Percentiles rank a stretch among this genome's conserved stretches.
Conservation (phyloP, 1,284 basidiomycete species). For the Vanrija pseudolonga region DNA sequence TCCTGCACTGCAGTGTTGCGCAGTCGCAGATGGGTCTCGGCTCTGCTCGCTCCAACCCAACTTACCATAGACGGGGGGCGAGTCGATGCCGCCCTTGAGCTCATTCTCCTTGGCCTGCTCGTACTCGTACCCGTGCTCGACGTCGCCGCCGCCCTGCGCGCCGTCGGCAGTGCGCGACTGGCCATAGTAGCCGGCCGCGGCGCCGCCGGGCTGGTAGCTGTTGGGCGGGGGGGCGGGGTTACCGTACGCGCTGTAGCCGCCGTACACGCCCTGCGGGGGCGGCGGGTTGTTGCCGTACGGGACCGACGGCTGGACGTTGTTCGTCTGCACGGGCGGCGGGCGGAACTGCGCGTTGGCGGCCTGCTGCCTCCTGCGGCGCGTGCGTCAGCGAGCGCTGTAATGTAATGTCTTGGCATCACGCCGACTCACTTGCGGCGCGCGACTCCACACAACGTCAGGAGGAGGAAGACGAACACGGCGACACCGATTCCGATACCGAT, state of each 20-base stretch:
- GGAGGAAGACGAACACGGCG: constrained; percentile 36
- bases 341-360: constrained; percentile 17
- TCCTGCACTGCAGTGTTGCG: no score
- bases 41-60: no score
- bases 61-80: background rate
- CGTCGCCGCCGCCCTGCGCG: no score
- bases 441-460: constrained; percentile 24
- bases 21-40: no score
- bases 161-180: background rate
- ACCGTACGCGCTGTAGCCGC: constrained; percentile 13
- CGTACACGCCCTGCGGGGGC: constrained; percentile 14
- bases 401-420: background rate
- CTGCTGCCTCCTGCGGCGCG: background rate
- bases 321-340: constrained; percentile 22
- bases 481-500: constrained; percentile 45
- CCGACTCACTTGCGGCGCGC: constrained; percentile 40
- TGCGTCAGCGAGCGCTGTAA: background rate
- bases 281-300: constrained; percentile 34
- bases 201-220: constrained; percentile 40
- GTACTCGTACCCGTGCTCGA: constrained; percentile 38
- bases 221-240: constrained; percentile 16
- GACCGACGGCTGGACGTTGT: no score
- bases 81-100: background rate
- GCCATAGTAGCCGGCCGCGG: constrained; percentile 27
- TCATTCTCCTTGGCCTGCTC: constrained; percentile 37